Conservation (phyloP, 495 filamentous ascomycete genomes). For the Penicillium malachiteum region DNA sequence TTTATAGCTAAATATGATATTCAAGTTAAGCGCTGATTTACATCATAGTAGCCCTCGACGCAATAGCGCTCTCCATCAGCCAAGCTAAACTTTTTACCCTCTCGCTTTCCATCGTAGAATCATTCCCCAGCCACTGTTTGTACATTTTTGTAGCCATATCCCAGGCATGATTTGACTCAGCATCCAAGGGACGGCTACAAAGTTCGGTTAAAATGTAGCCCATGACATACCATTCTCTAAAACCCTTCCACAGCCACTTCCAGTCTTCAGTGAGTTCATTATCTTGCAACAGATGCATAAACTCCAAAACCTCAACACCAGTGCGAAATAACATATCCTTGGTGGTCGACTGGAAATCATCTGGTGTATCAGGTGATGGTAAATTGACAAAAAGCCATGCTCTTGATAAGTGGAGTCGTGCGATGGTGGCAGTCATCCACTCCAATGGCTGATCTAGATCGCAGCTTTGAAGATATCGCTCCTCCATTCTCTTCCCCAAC, state of each 20-base stretch:
- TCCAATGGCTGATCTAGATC: constrained; percentile 59
- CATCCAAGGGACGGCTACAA: constrained; percentile 56
- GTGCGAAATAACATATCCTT: constrained; percentile 1
- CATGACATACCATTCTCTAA: constrained; percentile 73
- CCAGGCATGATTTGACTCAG: constrained; percentile 73
- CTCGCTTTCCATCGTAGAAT: constrained; percentile 10
- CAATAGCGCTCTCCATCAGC: constrained; percentile 18
- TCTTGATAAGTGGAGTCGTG: constrained; percentile 63
- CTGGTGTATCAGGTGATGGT: constrained; percentile 30
- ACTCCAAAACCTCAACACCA: constrained; percentile 7
- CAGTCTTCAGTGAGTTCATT: constrained; percentile 5
- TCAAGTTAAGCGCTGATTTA: not conserved
- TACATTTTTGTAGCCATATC: constrained; percentile 59
- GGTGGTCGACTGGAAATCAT: not conserved
- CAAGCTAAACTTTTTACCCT: constrained; percentile 53
- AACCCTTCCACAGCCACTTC: constrained; percentile 62
- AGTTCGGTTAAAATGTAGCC: constrained; percentile 70
- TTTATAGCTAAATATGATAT: too few relatives aligned
- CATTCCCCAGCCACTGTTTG: constrained; percentile 31
- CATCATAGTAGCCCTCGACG: not conserved
- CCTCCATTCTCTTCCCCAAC: constrained; percentile 45
- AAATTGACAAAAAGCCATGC: constrained; percentile 53
- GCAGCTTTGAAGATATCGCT: constrained; percentile 59
- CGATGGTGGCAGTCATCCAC: constrained; percentile 67
- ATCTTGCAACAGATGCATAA: constrained; percentile 6